These are phyloP conservation scores for Sugiyamaella chiloensis DNA, from an alignment of 805 yeast species.

Conservation along the genomic window DNA sequence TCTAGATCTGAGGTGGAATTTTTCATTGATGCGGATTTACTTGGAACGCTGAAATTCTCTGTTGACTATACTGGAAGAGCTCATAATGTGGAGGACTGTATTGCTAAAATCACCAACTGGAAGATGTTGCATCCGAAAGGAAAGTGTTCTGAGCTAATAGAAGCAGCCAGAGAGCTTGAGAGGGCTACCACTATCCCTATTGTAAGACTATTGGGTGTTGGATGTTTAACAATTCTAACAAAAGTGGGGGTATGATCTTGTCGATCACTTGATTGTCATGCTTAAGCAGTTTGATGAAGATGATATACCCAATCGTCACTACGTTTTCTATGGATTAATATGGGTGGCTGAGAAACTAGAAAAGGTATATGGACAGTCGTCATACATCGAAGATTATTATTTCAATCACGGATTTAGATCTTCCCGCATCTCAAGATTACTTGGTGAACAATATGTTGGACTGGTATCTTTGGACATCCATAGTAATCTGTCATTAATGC, in stretches of 20 bases:
- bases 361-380: not conserved
- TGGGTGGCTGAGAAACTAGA: not conserved
- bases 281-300: not conserved
- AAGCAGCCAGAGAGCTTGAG: not conserved
- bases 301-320: not conserved
- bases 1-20: not conserved
- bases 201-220: too few relatives aligned
- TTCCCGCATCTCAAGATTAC: not conserved
- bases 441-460: conserved; percentile 42
- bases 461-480: conserved; percentile 38
- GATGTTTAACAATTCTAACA: too few relatives aligned
- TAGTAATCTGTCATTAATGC: conserved; percentile 14
- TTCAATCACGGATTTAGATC: conserved; percentile 23
- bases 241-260: conserved; percentile 2
- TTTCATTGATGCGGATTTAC: conserved; percentile 16
- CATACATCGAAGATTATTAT: conserved; percentile 26
- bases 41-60: conserved; percentile 41
- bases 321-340: not conserved
- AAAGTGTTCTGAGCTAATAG: not conserved
- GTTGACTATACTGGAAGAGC: conserved; percentile 67
- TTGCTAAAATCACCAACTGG: conserved; percentile 55
- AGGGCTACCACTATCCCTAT: not conserved
- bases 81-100: conserved; percentile 55
- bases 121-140: conserved; percentile 42
- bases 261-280: not conserved